Evolutionary conservation across 2,329 filamentous ascomycete genomes (phyloP).

Genomic region (Hypoxylon sp.): DNA sequence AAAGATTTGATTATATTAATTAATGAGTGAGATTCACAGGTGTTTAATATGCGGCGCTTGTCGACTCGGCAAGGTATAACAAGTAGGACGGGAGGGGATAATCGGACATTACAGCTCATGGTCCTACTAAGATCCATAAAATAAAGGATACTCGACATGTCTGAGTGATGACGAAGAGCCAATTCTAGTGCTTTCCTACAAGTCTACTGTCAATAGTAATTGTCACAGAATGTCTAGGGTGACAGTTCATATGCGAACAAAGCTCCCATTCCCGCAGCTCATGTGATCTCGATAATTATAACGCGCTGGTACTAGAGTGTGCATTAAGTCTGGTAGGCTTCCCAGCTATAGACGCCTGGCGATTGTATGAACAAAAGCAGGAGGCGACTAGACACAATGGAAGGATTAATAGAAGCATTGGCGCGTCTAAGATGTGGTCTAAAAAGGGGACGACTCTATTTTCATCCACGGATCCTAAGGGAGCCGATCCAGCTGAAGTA

Average conservation of each 20-base stretch:
- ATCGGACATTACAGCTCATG: neutral
- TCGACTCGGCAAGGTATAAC: neutral
- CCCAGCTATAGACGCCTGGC: neutral
- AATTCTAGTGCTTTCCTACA: neutral
- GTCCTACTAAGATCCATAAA: neutral
- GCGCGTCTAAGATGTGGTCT: neutral
- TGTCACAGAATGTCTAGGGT: neutral
- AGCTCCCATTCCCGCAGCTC: neutral
- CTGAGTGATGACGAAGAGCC: neutral
- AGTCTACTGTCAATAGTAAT: neutral
- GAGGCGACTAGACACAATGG: slow-evolving; percentile 9
- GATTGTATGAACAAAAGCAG: neutral
- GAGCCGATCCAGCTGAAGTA: neutral
- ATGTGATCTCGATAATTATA: neutral
- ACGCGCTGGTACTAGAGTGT: neutral
- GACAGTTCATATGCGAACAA: neutral
- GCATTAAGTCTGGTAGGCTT: neutral
- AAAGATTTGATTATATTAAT: neutral
- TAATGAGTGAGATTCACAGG: neutral
- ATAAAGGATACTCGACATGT: neutral
- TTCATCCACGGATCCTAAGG: neutral
- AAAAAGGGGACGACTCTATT: slow-evolving; percentile 4
- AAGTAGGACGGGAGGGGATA: neutral
- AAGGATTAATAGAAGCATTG: slow-evolving; percentile 11
- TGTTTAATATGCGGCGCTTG: neutral